These are phyloP conservation scores for Begonia fuchsioides DNA, from an alignment of 306 rosid species.

Conservation along the genomic window DNA sequence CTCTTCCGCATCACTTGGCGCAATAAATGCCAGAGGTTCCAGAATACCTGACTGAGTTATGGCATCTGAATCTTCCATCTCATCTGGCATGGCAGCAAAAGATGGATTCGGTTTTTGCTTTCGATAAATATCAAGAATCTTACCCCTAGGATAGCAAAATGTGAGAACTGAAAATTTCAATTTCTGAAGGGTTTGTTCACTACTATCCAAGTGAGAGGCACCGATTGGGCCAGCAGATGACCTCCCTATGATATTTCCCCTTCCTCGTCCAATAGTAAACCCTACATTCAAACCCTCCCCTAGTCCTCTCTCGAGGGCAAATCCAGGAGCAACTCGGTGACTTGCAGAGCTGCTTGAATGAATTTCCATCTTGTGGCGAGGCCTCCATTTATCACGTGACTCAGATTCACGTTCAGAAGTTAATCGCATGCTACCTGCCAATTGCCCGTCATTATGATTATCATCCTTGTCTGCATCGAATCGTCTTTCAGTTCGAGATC, in stretches of 20 bases:
- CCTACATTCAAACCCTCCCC: slow-evolving; percentile 36
- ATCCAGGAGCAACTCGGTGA: slow-evolving; percentile 50
- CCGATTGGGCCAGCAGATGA: slow-evolving; percentile 20
- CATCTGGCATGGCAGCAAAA: slow-evolving; percentile 20
- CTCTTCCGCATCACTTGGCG: slow-evolving; percentile 40
- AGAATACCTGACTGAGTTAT: slow-evolving; percentile 19
- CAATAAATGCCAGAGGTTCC: slow-evolving; percentile 46
- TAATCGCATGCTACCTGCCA: slow-evolving; percentile 25
- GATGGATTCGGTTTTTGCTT: slow-evolving; percentile 21
- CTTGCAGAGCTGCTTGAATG: slow-evolving; percentile 29
- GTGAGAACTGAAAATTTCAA: slow-evolving; percentile 16
- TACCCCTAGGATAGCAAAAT: slow-evolving; percentile 44
- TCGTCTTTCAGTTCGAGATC: slow-evolving; percentile 29
- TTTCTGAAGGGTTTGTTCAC: slow-evolving; percentile 20
- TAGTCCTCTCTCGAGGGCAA: slow-evolving; percentile 37
- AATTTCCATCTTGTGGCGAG: slow-evolving; percentile 47
- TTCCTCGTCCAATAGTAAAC: slow-evolving; percentile 44
- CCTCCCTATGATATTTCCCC: slow-evolving; percentile 25
- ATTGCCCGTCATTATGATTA: slow-evolving; percentile 24
- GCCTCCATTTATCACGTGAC: slow-evolving; percentile 60
- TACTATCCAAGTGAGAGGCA: slow-evolving; percentile 16
- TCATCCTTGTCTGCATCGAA: slow-evolving; percentile 39
- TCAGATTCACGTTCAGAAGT: slow-evolving; percentile 43
- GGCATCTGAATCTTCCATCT: slow-evolving; percentile 27
- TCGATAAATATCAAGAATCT: slow-evolving; percentile 49